Conservation (phyloP, 2,329 filamentous ascomycete genomes). For the Fusarium cyanostomum region DNA sequence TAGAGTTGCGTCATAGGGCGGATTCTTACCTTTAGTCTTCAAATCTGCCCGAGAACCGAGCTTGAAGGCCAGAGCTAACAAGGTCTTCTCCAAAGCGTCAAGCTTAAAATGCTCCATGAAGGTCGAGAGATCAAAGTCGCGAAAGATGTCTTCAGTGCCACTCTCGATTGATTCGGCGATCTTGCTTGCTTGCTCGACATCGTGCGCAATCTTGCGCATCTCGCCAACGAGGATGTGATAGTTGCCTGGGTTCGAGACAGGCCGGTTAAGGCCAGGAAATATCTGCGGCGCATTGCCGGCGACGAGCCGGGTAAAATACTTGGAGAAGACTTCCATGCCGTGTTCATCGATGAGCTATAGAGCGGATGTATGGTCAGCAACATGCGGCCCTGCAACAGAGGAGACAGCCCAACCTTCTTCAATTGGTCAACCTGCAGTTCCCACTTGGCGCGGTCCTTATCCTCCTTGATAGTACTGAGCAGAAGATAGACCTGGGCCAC, state of each 20-base stretch:
- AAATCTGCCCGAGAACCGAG: conserved; percentile 81
- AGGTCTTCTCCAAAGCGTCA: conserved; percentile 86
- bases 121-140: conserved; percentile 93
- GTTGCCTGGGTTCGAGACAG: conserved; percentile 78
- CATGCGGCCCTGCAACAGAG: neutral
- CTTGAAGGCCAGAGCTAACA: conserved; percentile 90
- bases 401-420: conserved; percentile 72
- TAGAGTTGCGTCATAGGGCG: conserved; percentile 2
- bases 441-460: conserved; percentile 90
- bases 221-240: conserved; percentile 85
- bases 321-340: conserved; percentile 98
- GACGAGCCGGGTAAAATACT: conserved; percentile 93
- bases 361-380: conserved; percentile 31
- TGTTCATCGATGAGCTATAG: conserved; percentile 89
- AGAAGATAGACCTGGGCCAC: conserved; percentile 95
- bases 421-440: conserved; percentile 91
- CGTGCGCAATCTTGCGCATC: conserved; percentile 84
- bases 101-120: conserved; percentile 98
- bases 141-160: conserved; percentile 90
- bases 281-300: conserved; percentile 91
- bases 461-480: conserved; percentile 93
- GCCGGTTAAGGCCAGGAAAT: conserved; percentile 81
- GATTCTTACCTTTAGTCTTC: conserved; percentile 81
- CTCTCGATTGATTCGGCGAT: conserved; percentile 94
- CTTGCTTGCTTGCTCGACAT: conserved; percentile 84